Conservation (phyloP, 2,329 filamentous ascomycete genomes). For the Neopestalotiopsis sp. region DNA sequence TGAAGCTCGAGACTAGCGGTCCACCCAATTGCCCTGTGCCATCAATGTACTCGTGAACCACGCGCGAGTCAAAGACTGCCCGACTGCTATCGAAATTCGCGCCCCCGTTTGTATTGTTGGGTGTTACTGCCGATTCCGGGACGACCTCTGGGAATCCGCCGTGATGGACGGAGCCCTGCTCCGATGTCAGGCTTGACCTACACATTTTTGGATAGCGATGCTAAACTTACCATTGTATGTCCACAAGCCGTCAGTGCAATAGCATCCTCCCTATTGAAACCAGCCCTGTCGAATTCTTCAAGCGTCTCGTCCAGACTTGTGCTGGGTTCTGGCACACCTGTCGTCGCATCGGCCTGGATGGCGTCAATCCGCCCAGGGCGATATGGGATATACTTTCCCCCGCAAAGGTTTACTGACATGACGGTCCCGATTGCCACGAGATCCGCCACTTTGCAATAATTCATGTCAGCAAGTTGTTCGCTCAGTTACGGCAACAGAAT, state of each 20-base stretch:
- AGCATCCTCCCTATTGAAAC: slow-evolving; percentile 32
- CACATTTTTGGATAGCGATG: too few species aligned
- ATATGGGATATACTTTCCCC: slow-evolving; percentile 33
- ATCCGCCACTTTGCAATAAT: slow-evolving; percentile 31
- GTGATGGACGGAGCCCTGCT: slow-evolving; percentile 33
- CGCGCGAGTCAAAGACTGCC: slow-evolving; percentile 28
- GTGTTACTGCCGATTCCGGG: slow-evolving; percentile 26
- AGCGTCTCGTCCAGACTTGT: slow-evolving; percentile 32
- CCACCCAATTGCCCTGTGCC: slow-evolving; percentile 30
- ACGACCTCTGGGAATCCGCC: slow-evolving; percentile 33
- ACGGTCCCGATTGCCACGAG: slow-evolving; percentile 35
- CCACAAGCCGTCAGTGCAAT: slow-evolving; percentile 35
- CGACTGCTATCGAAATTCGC: slow-evolving; percentile 31
- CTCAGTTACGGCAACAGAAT: neutral
- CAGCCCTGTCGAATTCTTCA: slow-evolving; percentile 29
- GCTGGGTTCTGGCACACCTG: slow-evolving; percentile 34
- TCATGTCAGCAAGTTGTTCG: neutral
- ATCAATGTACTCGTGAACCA: slow-evolving; percentile 34
- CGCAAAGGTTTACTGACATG: slow-evolving; percentile 36
- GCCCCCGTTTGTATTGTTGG: slow-evolving; percentile 32
- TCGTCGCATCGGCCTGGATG: slow-evolving; percentile 30
- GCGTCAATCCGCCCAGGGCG: slow-evolving; percentile 35
- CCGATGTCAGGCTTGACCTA: neutral
- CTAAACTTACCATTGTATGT: slow-evolving; percentile 27
- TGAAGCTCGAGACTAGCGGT: slow-evolving; percentile 32